Evolutionary conservation across 2,329 filamentous ascomycete species (phyloP).

Genomic region (Trichoderma sp.): DNA sequence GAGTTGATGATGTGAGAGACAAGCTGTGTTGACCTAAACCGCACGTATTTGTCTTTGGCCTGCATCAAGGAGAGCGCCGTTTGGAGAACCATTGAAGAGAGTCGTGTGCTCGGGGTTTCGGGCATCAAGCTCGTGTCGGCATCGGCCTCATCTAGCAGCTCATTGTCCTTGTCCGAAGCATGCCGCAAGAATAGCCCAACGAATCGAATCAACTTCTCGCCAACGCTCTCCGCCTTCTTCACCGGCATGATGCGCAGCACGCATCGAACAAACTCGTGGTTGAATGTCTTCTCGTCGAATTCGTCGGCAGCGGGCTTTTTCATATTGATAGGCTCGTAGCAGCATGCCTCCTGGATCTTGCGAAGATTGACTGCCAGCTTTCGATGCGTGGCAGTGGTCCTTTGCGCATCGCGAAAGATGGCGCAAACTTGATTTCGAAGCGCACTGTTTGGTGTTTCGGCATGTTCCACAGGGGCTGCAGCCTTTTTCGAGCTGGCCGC

Average conservation of each 20-base stretch:
- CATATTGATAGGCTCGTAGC: constrained; percentile 56
- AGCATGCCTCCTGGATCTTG: constrained; percentile 86
- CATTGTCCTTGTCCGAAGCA: constrained; percentile 66
- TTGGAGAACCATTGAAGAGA: constrained; percentile 71
- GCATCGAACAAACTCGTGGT: constrained; percentile 78
- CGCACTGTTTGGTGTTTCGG: constrained; percentile 67
- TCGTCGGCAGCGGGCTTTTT: constrained; percentile 57
- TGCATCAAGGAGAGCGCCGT: constrained; percentile 71
- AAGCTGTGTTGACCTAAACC: constrained; percentile 85
- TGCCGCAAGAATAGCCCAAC: constrained; percentile 81
- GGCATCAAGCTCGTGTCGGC: constrained; percentile 68
- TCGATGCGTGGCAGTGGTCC: constrained; percentile 82
- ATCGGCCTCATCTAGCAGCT: constrained; percentile 62
- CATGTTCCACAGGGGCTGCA: constrained; percentile 66
- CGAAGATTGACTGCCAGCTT: constrained; percentile 84
- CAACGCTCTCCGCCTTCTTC: constrained; percentile 86
- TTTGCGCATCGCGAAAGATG: constrained; percentile 79
- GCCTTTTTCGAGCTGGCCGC: constrained; percentile 43
- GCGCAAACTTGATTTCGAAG: constrained; percentile 71
- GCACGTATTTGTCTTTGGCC: constrained; percentile 88
- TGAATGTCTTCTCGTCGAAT: constrained; percentile 83
- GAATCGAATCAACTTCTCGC: constrained; percentile 82
- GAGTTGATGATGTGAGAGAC: constrained; percentile 90
- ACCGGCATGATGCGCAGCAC: constrained; percentile 77
- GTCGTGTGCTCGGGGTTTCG: constrained; percentile 79